phyloP scores from a whole-genome alignment of 192 early-diverging fungal species.

The Kickxella alabastrina region DNA sequence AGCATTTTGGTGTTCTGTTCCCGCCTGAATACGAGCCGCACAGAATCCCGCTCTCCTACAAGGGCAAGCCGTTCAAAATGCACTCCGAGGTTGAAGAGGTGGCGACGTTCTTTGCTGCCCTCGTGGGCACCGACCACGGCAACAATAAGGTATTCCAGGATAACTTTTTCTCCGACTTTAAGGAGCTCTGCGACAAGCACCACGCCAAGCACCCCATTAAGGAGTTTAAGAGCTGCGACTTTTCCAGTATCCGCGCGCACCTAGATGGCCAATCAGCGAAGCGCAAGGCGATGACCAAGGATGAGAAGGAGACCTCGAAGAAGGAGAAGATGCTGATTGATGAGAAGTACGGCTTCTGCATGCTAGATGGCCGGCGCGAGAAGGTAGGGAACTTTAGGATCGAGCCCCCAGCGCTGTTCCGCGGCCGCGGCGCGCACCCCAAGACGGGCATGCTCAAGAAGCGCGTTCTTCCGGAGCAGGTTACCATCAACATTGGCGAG shows the following conservation, averaged over 20 bases:
- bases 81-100: slow-evolving; percentile 87
- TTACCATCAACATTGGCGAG: slow-evolving; percentile 87
- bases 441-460: slow-evolving; percentile 88
- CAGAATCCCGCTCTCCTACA: slow-evolving; percentile 82
- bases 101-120: slow-evolving; percentile 87
- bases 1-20: slow-evolving; percentile 86
- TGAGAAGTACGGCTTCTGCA: slow-evolving; percentile 68
- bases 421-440: slow-evolving; percentile 95
- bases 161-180: slow-evolving; percentile 94
- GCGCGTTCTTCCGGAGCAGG: slow-evolving; percentile 87
- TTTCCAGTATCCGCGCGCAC: slow-evolving; percentile 78
- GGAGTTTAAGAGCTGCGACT: slow-evolving; percentile 83
- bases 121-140: slow-evolving; percentile 79
- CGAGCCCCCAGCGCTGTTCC: slow-evolving; percentile 94
- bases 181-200: slow-evolving; percentile 58
- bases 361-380: slow-evolving; percentile 87
- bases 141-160: slow-evolving; percentile 78
- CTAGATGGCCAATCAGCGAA: slow-evolving; percentile 71
- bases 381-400: slow-evolving; percentile 97
- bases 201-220: slow-evolving; percentile 68
- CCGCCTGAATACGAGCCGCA: slow-evolving; percentile 89
- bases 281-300: slow-evolving; percentile 83
- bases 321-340: slow-evolving; percentile 67
- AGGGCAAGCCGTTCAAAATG: slow-evolving; percentile 65
- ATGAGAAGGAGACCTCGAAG: slow-evolving; percentile 81